Percentiles rank a stretch among this genome's conserved stretches.
Conservation (phyloP, 345 rosid species). For the Ceriops decandra region DNA sequence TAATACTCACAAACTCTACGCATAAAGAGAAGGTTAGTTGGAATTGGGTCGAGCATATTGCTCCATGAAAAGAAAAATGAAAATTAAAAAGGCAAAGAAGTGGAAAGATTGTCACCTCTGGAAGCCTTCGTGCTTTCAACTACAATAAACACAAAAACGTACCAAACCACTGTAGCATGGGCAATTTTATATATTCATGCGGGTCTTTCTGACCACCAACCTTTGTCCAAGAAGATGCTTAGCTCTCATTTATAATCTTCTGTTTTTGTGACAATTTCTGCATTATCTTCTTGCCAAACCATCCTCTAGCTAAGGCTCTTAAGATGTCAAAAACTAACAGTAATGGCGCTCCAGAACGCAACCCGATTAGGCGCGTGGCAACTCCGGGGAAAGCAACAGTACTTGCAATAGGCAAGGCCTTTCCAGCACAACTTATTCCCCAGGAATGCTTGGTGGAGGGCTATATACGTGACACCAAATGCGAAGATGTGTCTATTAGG, state of each 20-base stretch:
- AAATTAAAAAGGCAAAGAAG: conserved; percentile 6
- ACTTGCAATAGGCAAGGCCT: conserved; percentile 92
- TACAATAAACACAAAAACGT: conserved; percentile 30
- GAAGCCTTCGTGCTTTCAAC: conserved; percentile 34
- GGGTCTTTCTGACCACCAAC: conserved; percentile 47
- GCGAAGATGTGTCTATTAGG: conserved; percentile 63
- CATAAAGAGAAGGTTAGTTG: conserved; percentile 14
- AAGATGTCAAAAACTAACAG: conserved; percentile 40
- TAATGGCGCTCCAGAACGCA: conserved; percentile 28
- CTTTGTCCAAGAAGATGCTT: conserved; percentile 47
- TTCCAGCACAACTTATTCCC: conserved; percentile 71
- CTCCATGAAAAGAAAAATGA: neutral
- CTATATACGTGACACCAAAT: conserved; percentile 74
- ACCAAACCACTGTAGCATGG: conserved; percentile 38
- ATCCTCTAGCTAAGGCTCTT: conserved; percentile 14
- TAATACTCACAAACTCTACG: neutral
- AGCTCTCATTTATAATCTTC: conserved; percentile 41
- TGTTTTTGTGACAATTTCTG: neutral
- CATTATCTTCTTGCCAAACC: conserved; percentile 10
- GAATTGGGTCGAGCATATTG: conserved; percentile 7
- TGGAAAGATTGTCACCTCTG: conserved; percentile 23
- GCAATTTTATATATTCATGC: conserved; percentile 39
- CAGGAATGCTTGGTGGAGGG: conserved; percentile 92
- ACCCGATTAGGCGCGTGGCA: conserved; percentile 36
- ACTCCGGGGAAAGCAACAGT: conserved; percentile 76